phyloP scores from a whole-genome alignment of 495 filamentous ascomycete species.

The Xylaria longipes region DNA sequence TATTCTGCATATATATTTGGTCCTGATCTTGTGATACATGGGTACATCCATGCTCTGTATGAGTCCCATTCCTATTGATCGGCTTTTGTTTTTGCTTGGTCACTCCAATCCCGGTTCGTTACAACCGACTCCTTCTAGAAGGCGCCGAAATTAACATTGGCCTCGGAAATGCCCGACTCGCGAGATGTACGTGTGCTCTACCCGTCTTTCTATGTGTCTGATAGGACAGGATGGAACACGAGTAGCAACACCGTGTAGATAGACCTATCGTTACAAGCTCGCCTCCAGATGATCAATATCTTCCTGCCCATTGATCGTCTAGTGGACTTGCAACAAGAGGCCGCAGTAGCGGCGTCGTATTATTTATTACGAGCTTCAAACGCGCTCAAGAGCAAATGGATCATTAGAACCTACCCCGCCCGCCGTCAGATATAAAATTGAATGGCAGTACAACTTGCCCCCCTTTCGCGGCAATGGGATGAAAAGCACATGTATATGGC shows the following conservation, averaged over 20 bases:
- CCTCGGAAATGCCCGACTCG: neutral
- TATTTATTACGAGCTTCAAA: neutral
- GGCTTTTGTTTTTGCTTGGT: neutral
- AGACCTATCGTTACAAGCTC: neutral
- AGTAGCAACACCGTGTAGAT: neutral
- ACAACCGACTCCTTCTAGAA: neutral
- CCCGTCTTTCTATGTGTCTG: neutral
- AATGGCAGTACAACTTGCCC: neutral
- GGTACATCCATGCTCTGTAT: neutral
- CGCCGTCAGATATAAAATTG: neutral
- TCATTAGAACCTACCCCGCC: neutral
- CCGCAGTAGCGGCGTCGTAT: neutral
- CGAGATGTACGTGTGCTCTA: neutral
- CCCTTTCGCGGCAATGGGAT: neutral
- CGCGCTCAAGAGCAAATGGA: neutral
- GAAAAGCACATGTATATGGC: neutral
- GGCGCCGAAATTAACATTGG: neutral
- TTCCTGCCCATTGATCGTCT: neutral
- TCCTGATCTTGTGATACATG: neutral
- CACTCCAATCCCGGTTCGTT: neutral
- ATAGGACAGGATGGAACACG: neutral
- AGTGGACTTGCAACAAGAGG: neutral
- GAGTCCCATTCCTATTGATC: neutral
- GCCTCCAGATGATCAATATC: neutral
- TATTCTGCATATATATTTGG: neutral